Evolutionary conservation across 2,329 filamentous ascomycete genomes (phyloP).

Genomic region (Epichloe bromicola): DNA sequence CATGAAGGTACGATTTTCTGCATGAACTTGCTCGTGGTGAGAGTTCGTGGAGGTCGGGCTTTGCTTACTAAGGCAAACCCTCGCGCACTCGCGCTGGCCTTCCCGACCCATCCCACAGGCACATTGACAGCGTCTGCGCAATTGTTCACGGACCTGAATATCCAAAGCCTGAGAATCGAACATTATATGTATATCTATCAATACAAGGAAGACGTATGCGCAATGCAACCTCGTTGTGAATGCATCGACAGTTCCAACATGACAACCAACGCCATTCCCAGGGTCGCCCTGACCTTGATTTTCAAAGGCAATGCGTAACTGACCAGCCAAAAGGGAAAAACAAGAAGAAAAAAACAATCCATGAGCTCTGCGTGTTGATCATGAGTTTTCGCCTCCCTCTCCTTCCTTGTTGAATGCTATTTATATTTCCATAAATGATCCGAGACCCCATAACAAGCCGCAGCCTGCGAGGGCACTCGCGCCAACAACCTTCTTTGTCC

Average conservation of each 20-base stretch:
- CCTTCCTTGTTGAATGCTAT: neutral
- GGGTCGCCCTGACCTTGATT: too few relatives aligned
- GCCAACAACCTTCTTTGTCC: conserved; percentile 51
- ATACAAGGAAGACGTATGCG: neutral
- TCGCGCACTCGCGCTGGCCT: too few relatives aligned
- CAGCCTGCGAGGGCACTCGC: conserved; percentile 49
- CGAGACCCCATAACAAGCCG: conserved; percentile 43
- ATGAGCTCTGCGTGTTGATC: too few relatives aligned
- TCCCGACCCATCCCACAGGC: too few relatives aligned
- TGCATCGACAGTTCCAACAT: neutral
- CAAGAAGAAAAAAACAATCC: neutral
- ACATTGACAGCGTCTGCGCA: too few relatives aligned
- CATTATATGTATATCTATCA: neutral
- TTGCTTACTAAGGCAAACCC: neutral
- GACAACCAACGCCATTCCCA: neutral
- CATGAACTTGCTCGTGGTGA: too few relatives aligned
- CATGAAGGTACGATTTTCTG: too few relatives aligned
- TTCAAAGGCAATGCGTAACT: too few relatives aligned
- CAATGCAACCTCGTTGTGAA: neutral
- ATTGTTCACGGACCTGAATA: too few relatives aligned
- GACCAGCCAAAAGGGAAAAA: neutral
- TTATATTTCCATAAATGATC: conserved; percentile 34
- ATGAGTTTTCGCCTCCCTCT: too few relatives aligned
- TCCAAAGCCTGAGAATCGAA: too few relatives aligned
- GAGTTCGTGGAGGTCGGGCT: neutral